Percentiles rank a stretch among this genome's conserved stretches.
Conservation (phyloP, 2,329 filamentous ascomycete genomes). For the Ophiostoma angusticollis region DNA sequence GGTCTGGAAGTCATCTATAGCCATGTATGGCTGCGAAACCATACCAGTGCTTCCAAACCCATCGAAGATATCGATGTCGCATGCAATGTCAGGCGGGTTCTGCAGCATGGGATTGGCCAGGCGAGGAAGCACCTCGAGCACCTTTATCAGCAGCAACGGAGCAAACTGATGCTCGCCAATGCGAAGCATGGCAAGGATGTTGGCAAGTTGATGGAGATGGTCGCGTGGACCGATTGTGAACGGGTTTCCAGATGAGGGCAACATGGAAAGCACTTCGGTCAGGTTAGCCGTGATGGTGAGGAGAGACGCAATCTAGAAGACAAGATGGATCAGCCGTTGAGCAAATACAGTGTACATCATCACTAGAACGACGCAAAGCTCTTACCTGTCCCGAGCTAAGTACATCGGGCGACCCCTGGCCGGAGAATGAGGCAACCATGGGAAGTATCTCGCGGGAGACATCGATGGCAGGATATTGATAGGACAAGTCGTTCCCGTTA, state of each 20-base stretch:
- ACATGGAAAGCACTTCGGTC: slow-evolving; percentile 57
- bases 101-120: slow-evolving; percentile 48
- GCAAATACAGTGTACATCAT: not conserved
- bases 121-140: slow-evolving; percentile 56
- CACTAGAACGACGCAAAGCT: slow-evolving; percentile 9
- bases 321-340: not conserved
- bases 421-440: slow-evolving; percentile 59
- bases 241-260: slow-evolving; percentile 44
- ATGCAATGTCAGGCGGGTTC: slow-evolving; percentile 41
- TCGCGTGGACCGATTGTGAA: slow-evolving; percentile 59
- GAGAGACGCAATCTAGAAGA: slow-evolving; percentile 57
- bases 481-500: slow-evolving; percentile 18
- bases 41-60: slow-evolving; percentile 52
- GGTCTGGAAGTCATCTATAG: slow-evolving; percentile 35
- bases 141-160: slow-evolving; percentile 62
- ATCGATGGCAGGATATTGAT: slow-evolving; percentile 45
- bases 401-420: slow-evolving; percentile 55
- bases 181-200: slow-evolving; percentile 56
- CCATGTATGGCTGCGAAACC: slow-evolving; percentile 36
- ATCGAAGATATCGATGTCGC: slow-evolving; percentile 49
- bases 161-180: slow-evolving; percentile 65
- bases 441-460: slow-evolving; percentile 50
- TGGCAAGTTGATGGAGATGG: slow-evolving; percentile 57
- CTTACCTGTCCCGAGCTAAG: slow-evolving; percentile 61
- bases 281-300: slow-evolving; percentile 64